Conservation (phyloP, 2,329 filamentous ascomycete genomes). For the Neofusicoccum parvum region DNA sequence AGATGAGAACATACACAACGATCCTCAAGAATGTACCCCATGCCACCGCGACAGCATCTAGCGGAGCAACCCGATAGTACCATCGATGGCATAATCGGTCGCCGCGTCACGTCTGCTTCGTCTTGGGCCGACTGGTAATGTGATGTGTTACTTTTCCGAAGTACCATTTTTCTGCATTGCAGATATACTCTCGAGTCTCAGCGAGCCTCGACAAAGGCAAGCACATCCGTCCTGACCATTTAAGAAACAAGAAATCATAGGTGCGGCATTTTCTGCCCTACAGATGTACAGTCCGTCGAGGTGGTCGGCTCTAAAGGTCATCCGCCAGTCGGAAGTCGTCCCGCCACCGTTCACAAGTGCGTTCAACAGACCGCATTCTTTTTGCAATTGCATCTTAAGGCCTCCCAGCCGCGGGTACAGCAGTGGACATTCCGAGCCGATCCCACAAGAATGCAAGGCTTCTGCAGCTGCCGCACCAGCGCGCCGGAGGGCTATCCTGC, state of each 20-base stretch:
- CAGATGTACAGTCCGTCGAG: not conserved
- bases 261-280: not conserved
- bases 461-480: not conserved
- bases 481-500: not conserved
- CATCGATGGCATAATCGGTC: not conserved
- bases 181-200: too few species aligned
- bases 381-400: not conserved
- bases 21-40: slow-evolving; percentile 1
- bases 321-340: not conserved
- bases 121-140: not conserved
- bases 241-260: not conserved
- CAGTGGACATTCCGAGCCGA: not conserved
- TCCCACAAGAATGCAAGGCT: slow-evolving; percentile 5
- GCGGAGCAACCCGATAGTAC: not conserved
- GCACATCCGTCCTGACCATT: too few species aligned
- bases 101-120: not conserved
- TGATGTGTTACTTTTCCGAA: too few species aligned
- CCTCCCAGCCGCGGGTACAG: not conserved
- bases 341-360: not conserved
- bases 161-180: too few species aligned
- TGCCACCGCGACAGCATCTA: not conserved
- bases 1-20: not conserved
- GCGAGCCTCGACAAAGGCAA: too few species aligned
- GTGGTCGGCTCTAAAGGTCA: not conserved
- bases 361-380: not conserved